Conservation (phyloP, 2,329 filamentous ascomycete species). For the Cytospora leucostoma region DNA sequence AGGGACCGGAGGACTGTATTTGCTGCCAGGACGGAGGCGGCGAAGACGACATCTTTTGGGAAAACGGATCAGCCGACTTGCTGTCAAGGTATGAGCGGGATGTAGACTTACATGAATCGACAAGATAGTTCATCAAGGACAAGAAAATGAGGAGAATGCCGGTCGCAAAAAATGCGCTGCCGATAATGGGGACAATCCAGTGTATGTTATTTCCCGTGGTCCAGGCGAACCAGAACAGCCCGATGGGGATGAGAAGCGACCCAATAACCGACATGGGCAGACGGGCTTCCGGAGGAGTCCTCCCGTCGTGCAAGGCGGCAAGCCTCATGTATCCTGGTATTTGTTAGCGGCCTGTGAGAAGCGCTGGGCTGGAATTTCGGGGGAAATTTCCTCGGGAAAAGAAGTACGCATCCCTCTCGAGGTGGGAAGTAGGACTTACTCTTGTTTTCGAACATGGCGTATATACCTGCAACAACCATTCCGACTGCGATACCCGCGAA, state of each 20-base stretch:
- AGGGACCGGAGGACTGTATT: conserved; percentile 58
- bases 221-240: conserved; percentile 71
- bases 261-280: conserved; percentile 64
- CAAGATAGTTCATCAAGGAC: conserved; percentile 54
- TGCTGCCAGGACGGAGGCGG: conserved; percentile 59
- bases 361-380: no score
- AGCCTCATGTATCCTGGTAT: conserved; percentile 45
- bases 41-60: conserved; percentile 51
- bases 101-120: conserved; percentile 44
- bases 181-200: conserved; percentile 48
- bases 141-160: conserved; percentile 56
- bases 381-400: no score
- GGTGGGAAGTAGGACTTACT: background rate
- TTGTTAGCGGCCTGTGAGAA: no score
- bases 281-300: conserved; percentile 66
- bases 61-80: background rate
- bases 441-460: conserved; percentile 48
- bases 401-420: conserved; percentile 43
- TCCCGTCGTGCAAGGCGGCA: conserved; percentile 49
- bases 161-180: conserved; percentile 38
- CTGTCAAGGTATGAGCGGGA: no score
- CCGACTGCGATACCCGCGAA: conserved; percentile 71
- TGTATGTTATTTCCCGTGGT: conserved; percentile 57
- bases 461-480: conserved; percentile 60
- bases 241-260: conserved; percentile 61